A percentile compares a stretch with the other conserved stretches of the same genome.
Conservation (phyloP, 164 flowering plant species). For the Paratinospora sagittata region DNA sequence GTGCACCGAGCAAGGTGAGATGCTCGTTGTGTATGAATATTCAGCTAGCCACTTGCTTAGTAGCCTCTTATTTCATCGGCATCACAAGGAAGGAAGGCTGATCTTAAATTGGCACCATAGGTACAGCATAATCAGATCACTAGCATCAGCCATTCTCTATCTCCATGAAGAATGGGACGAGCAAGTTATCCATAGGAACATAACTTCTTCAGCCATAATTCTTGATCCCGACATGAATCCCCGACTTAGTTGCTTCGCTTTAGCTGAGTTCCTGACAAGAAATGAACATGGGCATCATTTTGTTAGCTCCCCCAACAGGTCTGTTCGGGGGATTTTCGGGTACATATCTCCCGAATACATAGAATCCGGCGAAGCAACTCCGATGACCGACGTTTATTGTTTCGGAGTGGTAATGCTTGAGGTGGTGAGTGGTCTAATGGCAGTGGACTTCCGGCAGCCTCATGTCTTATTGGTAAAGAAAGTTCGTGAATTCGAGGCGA, state of each 20-base stretch:
- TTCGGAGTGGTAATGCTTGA: conserved; percentile 91
- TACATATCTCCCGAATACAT: conserved; percentile 91
- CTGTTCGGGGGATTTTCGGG: conserved; percentile 85
- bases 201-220: conserved; percentile 71
- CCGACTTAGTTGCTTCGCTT: conserved; percentile 76
- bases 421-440: conserved; percentile 66
- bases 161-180: conserved; percentile 99
- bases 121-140: conserved; percentile 67
- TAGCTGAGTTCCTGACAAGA: conserved; percentile 80
- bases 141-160: conserved; percentile 76
- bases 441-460: conserved; percentile 65
- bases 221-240: conserved; percentile 86
- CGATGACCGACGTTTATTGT: conserved; percentile 74
- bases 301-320: conserved; percentile 21
- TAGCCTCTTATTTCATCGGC: conserved; percentile 47
- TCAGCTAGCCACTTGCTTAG: conserved; percentile 49
- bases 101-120: conserved; percentile 57
- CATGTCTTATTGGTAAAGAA: conserved; percentile 59
- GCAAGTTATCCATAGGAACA: conserved; percentile 81
- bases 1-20: conserved; percentile 98
- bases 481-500: conserved; percentile 39
- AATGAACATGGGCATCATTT: conserved; percentile 62
- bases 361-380: conserved; percentile 61
- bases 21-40: conserved; percentile 93
- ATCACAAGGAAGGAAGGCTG: neutral